Conservation (phyloP, 305 asterid species). For the Fraxinus sp. region DNA sequence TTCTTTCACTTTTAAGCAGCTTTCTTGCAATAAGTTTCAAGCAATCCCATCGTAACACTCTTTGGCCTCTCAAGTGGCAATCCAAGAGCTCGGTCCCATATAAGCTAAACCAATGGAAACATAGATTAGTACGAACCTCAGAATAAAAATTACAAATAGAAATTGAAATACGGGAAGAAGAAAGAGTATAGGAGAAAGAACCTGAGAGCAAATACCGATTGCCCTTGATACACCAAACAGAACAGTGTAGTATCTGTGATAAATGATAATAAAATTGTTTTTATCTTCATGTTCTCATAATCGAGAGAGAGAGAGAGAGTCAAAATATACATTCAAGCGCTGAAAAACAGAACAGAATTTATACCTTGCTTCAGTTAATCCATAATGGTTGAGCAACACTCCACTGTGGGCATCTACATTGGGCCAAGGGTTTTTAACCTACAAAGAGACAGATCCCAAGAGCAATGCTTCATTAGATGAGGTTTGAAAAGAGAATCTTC, state of each 20-base stretch:
- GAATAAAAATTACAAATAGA: not conserved
- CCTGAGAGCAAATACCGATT: slow-evolving; percentile 53
- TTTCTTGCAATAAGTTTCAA: slow-evolving; percentile 56
- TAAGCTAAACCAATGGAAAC: slow-evolving; percentile 26
- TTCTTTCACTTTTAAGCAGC: slow-evolving; percentile 23
- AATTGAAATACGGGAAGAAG: not conserved
- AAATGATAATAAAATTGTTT: not conserved
- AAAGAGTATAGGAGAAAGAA: not conserved
- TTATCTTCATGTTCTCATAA: not conserved
- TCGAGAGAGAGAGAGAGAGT: not conserved
- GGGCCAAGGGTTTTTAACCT: slow-evolving; percentile 99
- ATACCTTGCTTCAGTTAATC: slow-evolving; percentile 93
- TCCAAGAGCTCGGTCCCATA: slow-evolving; percentile 93
- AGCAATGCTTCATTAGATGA: slow-evolving; percentile 4
- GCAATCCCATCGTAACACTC: slow-evolving; percentile 90
- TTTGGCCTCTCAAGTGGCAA: slow-evolving; percentile 87
- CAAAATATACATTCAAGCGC: not conserved
- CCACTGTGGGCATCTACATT: slow-evolving; percentile 99
- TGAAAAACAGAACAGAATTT: not conserved
- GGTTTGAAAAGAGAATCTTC: not conserved
- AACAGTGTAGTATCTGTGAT: slow-evolving; percentile 38
- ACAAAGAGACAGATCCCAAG: slow-evolving; percentile 17
- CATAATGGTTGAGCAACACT: slow-evolving; percentile 81
- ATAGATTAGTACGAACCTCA: not conserved
- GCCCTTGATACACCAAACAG: slow-evolving; percentile 55